Evolutionary conservation across 257 asterid genomes (phyloP).

Genomic region (Solanum piurae): DNA sequence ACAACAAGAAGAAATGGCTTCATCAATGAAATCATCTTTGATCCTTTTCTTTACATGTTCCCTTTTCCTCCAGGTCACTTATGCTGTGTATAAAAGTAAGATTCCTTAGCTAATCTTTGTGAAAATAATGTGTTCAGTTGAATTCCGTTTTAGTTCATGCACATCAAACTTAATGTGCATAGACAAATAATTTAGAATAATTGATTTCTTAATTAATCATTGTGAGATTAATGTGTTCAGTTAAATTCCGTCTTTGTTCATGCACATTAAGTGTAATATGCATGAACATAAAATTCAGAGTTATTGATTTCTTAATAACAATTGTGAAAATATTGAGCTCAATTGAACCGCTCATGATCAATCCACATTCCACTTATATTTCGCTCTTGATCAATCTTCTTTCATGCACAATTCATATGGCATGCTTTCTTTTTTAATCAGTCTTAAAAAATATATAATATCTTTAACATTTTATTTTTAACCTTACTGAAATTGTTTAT

Average conservation of each 20-base stretch:
- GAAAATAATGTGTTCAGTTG: background rate
- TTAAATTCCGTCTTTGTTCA: background rate
- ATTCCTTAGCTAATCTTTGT: background rate
- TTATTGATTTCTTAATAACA: background rate
- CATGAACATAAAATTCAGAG: background rate
- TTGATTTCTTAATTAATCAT: background rate
- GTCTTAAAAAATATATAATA: no score
- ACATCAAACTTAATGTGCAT: background rate
- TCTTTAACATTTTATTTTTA: no score
- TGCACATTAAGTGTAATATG: background rate
- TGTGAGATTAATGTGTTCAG: accelerated
- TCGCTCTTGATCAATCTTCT: background rate
- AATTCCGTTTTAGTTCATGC: background rate
- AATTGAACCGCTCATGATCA: no score
- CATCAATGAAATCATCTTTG: constrained; percentile 31
- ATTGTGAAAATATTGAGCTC: no score
- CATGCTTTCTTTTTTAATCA: no score
- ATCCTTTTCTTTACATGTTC: constrained; percentile 27
- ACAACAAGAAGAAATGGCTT: constrained; percentile 22
- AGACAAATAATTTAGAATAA: background rate
- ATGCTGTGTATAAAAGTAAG: constrained; percentile 4
- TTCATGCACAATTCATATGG: no score
- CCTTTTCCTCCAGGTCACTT: constrained; percentile 21
- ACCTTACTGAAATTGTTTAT: background rate
- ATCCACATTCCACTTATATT: no score